phyloP scores from a whole-genome alignment of 1,284 basidiomycete genomes.

The Cutaneotrichosporon mucoides region DNA sequence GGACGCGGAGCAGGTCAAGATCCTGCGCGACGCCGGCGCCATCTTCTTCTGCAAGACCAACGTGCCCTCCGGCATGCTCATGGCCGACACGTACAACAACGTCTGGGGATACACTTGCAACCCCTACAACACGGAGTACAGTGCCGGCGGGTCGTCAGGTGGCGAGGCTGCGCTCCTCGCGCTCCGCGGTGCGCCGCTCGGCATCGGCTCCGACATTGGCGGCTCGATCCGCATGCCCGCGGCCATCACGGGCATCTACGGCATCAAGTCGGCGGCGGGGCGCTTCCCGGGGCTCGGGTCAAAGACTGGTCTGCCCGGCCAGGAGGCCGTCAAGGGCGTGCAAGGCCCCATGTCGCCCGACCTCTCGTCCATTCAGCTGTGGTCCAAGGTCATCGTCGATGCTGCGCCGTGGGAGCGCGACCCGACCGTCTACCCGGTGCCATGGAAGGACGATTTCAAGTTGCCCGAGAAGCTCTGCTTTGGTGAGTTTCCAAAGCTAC shows the following conservation, averaged over 20 bases:
- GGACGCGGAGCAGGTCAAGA: constrained; percentile 14
- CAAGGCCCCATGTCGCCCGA: constrained; percentile 62
- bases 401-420: constrained; percentile 64
- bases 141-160: constrained; percentile 43
- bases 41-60: constrained; percentile 30
- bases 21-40: constrained; percentile 21
- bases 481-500: constrained; percentile 3
- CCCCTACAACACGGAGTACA: constrained; percentile 42
- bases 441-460: constrained; percentile 58
- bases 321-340: constrained; percentile 63
- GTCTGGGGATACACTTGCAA: constrained; percentile 38
- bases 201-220: constrained; percentile 50
- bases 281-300: constrained; percentile 45
- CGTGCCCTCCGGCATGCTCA: constrained; percentile 18
- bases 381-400: constrained; percentile 53
- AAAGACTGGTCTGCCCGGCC: constrained; percentile 61
- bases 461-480: constrained; percentile 57
- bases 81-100: constrained; percentile 33
- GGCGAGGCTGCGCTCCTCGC: constrained; percentile 50
- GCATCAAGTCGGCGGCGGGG: constrained; percentile 12
- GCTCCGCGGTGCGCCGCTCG: constrained; percentile 38
- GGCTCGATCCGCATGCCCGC: constrained; percentile 56
- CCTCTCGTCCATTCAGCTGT: constrained; percentile 58
- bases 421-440: constrained; percentile 57
- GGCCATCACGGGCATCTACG: constrained; percentile 15